These are phyloP conservation scores for Eucalyptus grandis DNA, from an alignment of 345 rosid genomes.

Conservation along the genomic window DNA sequence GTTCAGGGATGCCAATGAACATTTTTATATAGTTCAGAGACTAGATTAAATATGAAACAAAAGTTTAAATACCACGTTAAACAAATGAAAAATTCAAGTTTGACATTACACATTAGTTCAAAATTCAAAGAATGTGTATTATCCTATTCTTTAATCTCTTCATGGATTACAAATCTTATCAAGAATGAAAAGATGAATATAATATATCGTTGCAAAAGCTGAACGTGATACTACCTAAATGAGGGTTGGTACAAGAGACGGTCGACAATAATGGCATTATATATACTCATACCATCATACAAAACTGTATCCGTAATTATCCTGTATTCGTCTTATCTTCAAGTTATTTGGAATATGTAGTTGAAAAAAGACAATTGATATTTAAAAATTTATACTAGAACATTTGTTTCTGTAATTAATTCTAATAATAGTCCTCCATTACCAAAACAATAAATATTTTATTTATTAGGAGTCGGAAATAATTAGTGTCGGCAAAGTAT, in stretches of 20 bases:
- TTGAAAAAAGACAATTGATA: neutral
- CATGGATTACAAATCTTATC: neutral
- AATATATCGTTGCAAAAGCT: neutral
- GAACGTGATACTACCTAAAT: neutral
- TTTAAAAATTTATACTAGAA: neutral
- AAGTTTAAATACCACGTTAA: fast-evolving
- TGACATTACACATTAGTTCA: no score
- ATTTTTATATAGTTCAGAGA: no score
- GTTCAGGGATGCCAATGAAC: no score
- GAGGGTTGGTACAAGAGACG: neutral
- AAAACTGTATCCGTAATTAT: fast-evolving
- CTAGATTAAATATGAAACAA: no score
- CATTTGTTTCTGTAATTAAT: neutral
- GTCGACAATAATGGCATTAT: neutral
- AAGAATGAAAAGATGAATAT: neutral
- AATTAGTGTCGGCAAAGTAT: neutral
- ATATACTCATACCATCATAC: fast-evolving
- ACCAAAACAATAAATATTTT: neutral
- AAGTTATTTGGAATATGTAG: neutral
- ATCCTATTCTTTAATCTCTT: neutral
- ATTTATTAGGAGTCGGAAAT: neutral
- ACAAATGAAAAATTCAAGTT: no score
- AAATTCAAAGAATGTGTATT: fast-evolving
- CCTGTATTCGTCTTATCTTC: neutral
- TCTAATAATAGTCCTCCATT: neutral